These are phyloP conservation scores for Salvia splendens DNA, from an alignment of 257 asterid species.

Conservation along the genomic window DNA sequence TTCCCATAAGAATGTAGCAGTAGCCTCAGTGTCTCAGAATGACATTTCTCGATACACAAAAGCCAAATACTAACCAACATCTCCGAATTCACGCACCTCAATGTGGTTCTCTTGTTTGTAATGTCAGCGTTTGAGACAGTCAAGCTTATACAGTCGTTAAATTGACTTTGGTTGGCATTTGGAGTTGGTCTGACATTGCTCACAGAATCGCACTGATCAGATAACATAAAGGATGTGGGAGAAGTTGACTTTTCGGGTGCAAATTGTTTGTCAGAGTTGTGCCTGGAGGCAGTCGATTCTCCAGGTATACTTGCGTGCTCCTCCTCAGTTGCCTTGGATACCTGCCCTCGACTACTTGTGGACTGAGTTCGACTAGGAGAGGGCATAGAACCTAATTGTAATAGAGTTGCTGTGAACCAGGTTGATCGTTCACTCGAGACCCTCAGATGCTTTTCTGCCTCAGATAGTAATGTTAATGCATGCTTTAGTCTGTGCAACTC, in stretches of 20 bases:
- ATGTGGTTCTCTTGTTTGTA: slow-evolving; percentile 35
- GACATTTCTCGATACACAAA: slow-evolving; percentile 83
- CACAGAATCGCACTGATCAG: slow-evolving; percentile 41
- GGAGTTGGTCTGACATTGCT: slow-evolving; percentile 33
- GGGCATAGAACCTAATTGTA: slow-evolving; percentile 77
- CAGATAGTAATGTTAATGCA: slow-evolving; percentile 80
- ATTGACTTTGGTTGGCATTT: slow-evolving; percentile 36
- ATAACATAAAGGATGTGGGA: slow-evolving; percentile 38
- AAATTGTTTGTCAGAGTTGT: slow-evolving; percentile 40
- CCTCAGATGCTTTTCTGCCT: slow-evolving; percentile 87
- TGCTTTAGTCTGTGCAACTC: slow-evolving; percentile 79
- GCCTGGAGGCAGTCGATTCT: slow-evolving; percentile 48
- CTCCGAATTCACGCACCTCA: slow-evolving; percentile 52
- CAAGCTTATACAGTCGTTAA: slow-evolving; percentile 24
- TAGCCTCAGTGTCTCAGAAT: slow-evolving; percentile 77
- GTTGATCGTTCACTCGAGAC: slow-evolving; percentile 86
- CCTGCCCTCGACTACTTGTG: slow-evolving; percentile 70
- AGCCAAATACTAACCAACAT: slow-evolving; percentile 67
- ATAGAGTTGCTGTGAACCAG: slow-evolving; percentile 93
- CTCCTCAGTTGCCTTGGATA: slow-evolving; percentile 67
- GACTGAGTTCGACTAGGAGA: slow-evolving; percentile 69
- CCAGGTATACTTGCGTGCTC: slow-evolving; percentile 49
- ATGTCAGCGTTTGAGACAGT: slow-evolving; percentile 36
- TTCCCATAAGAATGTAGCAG: slow-evolving; percentile 73
- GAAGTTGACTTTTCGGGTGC: slow-evolving; percentile 47